Evolutionary conservation across 441 rosid genomes (phyloP), one percentile per base, ranked within the genome.

Genomic region (Syzygium syzygioides): DNA sequence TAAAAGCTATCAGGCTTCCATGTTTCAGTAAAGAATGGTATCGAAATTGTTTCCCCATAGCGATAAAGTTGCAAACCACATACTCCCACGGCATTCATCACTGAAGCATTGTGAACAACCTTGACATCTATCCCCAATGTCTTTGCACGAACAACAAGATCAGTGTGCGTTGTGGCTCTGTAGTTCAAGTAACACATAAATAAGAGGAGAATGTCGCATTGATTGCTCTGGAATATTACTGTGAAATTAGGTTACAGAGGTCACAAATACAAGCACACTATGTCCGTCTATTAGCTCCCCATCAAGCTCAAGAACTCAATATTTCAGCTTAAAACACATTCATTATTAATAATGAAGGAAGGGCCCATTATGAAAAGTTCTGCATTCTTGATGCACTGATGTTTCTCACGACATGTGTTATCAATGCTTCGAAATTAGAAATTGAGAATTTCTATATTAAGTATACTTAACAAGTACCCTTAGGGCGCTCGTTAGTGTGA

Each of bases 1-100:
- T 98, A 96, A 90, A 98, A 98, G 94, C 99, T 98, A 89, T 94
- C 94, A 2, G 99, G 99, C 88, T 96, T 95, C 99, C 99, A 97
- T 55, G 93, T 92, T 90, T 98, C 97, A 0, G 96, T 96, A 48
- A 97, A 98, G 91, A 98, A 97, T 2, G 99, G 99, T 83, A 97
- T 92, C 0, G 99, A 97, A 89, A 98, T 93, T 4, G 98, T 97
- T 93, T 98, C 98, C 62, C 99, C 99, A 85, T 96, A 98, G 55
- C 93, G 98, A 89, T 98, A 96, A 68, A 98, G 96, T 88, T 98
- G 99, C 90, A 98, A 89, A 53, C 99, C 99, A 89, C 99, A 97
- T 57, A 95, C 91, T 90, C 99, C 99, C 83, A 98, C 91, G 4
- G 98, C 99, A 91, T 96, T 98, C 98, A 98, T 97, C 87, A 96